Evolutionary conservation across 2,329 filamentous ascomycete genomes (phyloP).

Genomic region (Trichoderma gracile): DNA sequence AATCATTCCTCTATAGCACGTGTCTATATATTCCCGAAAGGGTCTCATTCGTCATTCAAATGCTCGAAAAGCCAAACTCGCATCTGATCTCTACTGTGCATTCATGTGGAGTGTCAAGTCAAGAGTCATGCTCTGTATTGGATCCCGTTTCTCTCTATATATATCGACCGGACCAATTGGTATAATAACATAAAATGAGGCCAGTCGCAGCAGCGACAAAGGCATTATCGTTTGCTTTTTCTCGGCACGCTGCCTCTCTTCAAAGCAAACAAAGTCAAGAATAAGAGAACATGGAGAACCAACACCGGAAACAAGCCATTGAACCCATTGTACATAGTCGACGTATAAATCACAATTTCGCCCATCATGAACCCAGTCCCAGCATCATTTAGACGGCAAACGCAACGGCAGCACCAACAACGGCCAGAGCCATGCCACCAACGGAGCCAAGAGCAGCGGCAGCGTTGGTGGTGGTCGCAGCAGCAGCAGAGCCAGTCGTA

Average conservation of each 20-base stretch:
- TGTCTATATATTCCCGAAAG: too few species aligned
- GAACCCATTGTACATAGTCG: conserved; percentile 15
- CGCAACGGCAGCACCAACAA: conserved; percentile 22
- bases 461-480: conserved; percentile 1
- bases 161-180: conserved; percentile 3
- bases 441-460: conserved; percentile 10
- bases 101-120: too few species aligned
- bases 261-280: neutral
- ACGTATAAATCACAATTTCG: conserved; percentile 1
- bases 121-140: neutral
- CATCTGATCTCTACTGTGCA: too few species aligned
- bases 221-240: conserved; percentile 11
- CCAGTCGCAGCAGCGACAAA: neutral
- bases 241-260: neutral
- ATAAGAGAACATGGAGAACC: too few species aligned
- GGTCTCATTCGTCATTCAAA: too few species aligned
- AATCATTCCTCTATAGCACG: neutral
- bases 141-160: conserved; percentile 15
- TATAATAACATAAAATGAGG: conserved; percentile 10
- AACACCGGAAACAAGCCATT: neutral
- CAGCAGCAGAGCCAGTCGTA: neutral
- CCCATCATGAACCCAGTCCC: neutral
- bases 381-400: conserved; percentile 12
- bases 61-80: too few species aligned
- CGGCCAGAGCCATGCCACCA: conserved; percentile 13